Percentiles rank a stretch among this genome's conserved stretches.
Evolutionary conservation across 2,329 filamentous ascomycete genomes (phyloP).

Genomic region (Neodidymelliopsis sp.): DNA sequence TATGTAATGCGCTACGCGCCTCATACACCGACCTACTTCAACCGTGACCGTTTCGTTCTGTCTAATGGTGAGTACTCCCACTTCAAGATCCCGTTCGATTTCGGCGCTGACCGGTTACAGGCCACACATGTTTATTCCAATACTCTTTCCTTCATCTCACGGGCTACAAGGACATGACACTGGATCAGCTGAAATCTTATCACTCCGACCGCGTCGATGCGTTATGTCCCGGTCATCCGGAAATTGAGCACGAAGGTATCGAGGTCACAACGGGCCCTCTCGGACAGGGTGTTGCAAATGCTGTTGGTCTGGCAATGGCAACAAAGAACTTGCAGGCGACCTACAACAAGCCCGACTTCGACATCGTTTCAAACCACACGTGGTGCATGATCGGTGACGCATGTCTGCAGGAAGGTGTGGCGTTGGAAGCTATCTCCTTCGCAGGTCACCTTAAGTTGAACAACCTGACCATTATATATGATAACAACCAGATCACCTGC

Average conservation of each 20-base stretch:
- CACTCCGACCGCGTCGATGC: slow-evolving; percentile 58
- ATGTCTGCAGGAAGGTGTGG: slow-evolving; percentile 66
- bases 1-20: slow-evolving; percentile 69
- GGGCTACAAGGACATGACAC: slow-evolving; percentile 63
- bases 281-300: slow-evolving; percentile 67
- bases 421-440: slow-evolving; percentile 63
- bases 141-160: slow-evolving; percentile 62
- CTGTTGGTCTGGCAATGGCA: slow-evolving; percentile 66
- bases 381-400: slow-evolving; percentile 67
- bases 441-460: slow-evolving; percentile 64
- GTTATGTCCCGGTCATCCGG: slow-evolving; percentile 63
- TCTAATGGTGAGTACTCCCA: slow-evolving; percentile 59
- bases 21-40: slow-evolving; percentile 63
- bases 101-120: slow-evolving; percentile 25
- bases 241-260: slow-evolving; percentile 65
- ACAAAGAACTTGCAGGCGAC: slow-evolving; percentile 63
- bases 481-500: slow-evolving; percentile 68
- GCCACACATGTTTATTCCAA: slow-evolving; percentile 64
- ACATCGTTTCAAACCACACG: slow-evolving; percentile 60
- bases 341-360: slow-evolving; percentile 60
- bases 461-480: slow-evolving; percentile 66
- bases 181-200: slow-evolving; percentile 65
- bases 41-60: slow-evolving; percentile 68
- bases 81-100: too few relatives aligned
- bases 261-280: slow-evolving; percentile 68